Evolutionary conservation across 2,329 filamentous ascomycete genomes (phyloP).

Genomic region (Fusarium buxicola): DNA sequence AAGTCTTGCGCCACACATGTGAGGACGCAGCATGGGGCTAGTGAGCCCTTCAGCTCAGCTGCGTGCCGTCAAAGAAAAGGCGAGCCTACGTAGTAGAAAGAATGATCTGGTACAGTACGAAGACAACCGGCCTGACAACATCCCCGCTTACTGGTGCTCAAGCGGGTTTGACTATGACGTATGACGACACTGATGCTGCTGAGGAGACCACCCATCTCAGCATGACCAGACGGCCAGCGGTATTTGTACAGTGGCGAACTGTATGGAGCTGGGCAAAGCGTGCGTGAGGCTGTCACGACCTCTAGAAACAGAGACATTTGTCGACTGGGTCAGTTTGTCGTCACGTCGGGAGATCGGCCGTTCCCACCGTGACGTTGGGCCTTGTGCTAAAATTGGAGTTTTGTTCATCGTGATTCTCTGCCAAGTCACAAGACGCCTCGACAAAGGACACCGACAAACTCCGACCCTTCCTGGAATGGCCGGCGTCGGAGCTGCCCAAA

Average conservation of each 20-base stretch:
- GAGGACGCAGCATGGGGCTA: background rate
- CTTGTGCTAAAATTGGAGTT: slow-evolving; percentile 14
- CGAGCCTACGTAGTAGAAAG: background rate
- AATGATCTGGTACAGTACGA: slow-evolving; percentile 5
- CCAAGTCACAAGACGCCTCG: slow-evolving; percentile 2
- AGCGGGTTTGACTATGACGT: slow-evolving; percentile 37
- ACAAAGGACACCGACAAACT: background rate
- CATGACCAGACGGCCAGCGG: slow-evolving; percentile 28
- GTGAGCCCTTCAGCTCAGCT: slow-evolving; percentile 21
- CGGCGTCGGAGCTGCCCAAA: slow-evolving; percentile 26
- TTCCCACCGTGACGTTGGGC: slow-evolving; percentile 7
- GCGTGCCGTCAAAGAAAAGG: slow-evolving; percentile 28
- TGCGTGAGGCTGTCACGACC: slow-evolving; percentile 41
- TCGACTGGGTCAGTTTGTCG: slow-evolving; percentile 23
- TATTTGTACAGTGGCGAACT: slow-evolving; percentile 12
- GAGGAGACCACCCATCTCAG: slow-evolving; percentile 12
- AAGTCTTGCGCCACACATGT: slow-evolving; percentile 18
- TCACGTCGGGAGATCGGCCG: slow-evolving; percentile 23
- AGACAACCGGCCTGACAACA: background rate
- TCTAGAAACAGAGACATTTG: slow-evolving; percentile 24
- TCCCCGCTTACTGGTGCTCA: slow-evolving; percentile 17
- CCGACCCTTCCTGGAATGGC: background rate
- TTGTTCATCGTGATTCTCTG: too few species aligned
- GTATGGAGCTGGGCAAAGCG: slow-evolving; percentile 15
- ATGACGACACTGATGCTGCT: slow-evolving; percentile 26